phyloP scores from a whole-genome alignment of 768 basidiomycete genomes.

The Tylopilus cervinicoccineus region DNA sequence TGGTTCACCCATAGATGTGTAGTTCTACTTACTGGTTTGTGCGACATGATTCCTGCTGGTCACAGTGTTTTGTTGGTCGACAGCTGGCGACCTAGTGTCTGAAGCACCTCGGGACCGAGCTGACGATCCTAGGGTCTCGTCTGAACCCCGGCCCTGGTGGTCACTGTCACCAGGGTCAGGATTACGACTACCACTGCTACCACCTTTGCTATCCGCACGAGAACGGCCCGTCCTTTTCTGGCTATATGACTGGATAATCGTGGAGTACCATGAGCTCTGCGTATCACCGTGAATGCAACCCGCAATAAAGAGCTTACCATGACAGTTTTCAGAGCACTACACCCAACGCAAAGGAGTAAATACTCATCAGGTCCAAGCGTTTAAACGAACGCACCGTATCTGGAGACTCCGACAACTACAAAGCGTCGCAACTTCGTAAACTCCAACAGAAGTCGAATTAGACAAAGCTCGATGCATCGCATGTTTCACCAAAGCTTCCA shows the following conservation, averaged over 20 bases:
- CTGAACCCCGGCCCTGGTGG: constrained; percentile 31
- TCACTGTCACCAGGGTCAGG: constrained; percentile 36
- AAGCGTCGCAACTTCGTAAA: constrained; percentile 93
- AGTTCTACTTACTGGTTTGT: constrained; percentile 28
- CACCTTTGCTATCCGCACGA: constrained; percentile 46
- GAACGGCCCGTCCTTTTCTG: constrained; percentile 62
- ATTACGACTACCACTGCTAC: constrained; percentile 37
- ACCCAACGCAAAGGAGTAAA: constrained; percentile 7
- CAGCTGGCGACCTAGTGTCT: constrained; percentile 45
- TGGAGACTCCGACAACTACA: constrained; percentile 87
- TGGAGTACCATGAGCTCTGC: constrained; percentile 13
- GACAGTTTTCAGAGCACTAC: constrained; percentile 74
- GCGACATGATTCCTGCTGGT: constrained; percentile 18
- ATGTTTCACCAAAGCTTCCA: constrained; percentile 82
- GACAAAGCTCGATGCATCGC: constrained; percentile 89
- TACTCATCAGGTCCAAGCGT: constrained; percentile 10
- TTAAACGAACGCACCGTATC: constrained; percentile 58
- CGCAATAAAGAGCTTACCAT: constrained; percentile 50
- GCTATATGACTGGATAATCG: constrained; percentile 59
- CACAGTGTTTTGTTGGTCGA: constrained; percentile 26
- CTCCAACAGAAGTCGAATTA: constrained; percentile 81
- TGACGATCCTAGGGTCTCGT: constrained; percentile 31
- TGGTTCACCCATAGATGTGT: constrained; percentile 20
- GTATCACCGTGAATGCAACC: neutral
- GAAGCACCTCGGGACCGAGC: constrained; percentile 63